Percentiles rank a stretch among this genome's conserved stretches.
These are phyloP conservation scores for Colletotrichum viniferum DNA, from an alignment of 2,329 filamentous ascomycete species.

Conservation along the genomic window DNA sequence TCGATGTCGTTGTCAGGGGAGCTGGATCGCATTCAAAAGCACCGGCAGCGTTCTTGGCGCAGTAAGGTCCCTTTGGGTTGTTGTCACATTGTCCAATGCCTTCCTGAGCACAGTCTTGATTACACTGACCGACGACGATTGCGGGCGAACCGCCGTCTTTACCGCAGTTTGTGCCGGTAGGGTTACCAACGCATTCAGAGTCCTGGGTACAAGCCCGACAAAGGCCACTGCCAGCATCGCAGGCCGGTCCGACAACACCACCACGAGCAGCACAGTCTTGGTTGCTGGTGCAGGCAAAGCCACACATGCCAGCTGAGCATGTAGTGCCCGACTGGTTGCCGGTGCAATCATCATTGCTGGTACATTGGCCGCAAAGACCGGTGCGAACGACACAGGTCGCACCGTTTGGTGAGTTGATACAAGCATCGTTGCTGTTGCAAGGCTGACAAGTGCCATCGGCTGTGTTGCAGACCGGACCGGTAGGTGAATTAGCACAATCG, in stretches of 20 bases:
- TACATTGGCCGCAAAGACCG: not conserved
- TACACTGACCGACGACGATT: not conserved
- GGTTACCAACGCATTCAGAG: not conserved
- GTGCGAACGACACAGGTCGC: not conserved
- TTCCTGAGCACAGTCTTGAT: not conserved
- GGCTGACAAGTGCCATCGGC: not conserved
- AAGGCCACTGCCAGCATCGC: not conserved
- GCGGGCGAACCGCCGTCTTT: not conserved
- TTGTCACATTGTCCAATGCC: not conserved
- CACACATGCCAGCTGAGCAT: not conserved
- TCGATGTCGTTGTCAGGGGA: not conserved
- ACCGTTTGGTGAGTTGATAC: not conserved
- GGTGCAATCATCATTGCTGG: not conserved
- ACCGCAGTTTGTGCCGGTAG: not conserved
- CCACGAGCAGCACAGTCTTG: not conserved
- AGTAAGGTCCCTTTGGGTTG: not conserved
- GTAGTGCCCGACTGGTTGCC: not conserved
- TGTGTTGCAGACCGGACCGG: not conserved
- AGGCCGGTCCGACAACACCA: not conserved
- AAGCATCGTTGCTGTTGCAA: not conserved
- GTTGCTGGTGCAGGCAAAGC: not conserved
- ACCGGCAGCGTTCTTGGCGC: not conserved
- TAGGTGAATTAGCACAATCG: not conserved
- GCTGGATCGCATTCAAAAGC: not conserved
- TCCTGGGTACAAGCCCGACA: not conserved